A percentile compares a stretch with the other conserved stretches of the same genome.
These are phyloP conservation scores for Neofusicoccum umdonicola DNA, from an alignment of 2,329 filamentous ascomycete genomes.

Conservation along the genomic window DNA sequence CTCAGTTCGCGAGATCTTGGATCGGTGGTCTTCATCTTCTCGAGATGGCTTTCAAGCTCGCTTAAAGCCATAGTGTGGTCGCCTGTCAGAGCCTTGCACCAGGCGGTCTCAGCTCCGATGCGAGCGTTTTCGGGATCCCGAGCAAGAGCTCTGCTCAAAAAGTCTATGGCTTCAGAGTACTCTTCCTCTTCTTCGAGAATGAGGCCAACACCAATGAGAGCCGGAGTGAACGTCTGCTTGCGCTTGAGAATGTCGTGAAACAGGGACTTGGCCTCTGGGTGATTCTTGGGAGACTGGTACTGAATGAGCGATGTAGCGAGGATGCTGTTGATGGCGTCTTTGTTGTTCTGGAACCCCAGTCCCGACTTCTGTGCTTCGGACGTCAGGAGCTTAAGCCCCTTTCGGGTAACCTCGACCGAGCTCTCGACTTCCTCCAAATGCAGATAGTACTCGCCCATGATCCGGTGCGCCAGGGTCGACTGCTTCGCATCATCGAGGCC, in stretches of 20 bases:
- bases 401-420: slow-evolving; percentile 75
- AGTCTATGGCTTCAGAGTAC: slow-evolving; percentile 76
- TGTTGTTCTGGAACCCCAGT: slow-evolving; percentile 54
- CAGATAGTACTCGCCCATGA: slow-evolving; percentile 81
- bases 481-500: slow-evolving; percentile 50
- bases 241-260: slow-evolving; percentile 79
- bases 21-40: slow-evolving; percentile 62
- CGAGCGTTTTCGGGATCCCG: slow-evolving; percentile 72
- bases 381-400: slow-evolving; percentile 62
- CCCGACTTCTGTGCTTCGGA: slow-evolving; percentile 66
- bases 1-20: slow-evolving; percentile 67
- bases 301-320: slow-evolving; percentile 87
- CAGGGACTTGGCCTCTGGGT: slow-evolving; percentile 79
- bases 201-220: slow-evolving; percentile 84
- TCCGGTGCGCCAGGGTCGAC: slow-evolving; percentile 77
- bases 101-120: slow-evolving; percentile 82
- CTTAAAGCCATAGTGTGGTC: slow-evolving; percentile 66
- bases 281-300: slow-evolving; percentile 85
- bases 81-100: slow-evolving; percentile 83
- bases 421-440: slow-evolving; percentile 81
- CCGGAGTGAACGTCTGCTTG: slow-evolving; percentile 73
- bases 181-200: slow-evolving; percentile 94
- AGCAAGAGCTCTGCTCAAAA: slow-evolving; percentile 71
- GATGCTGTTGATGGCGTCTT: slow-evolving; percentile 72
- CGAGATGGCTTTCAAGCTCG: slow-evolving; percentile 69